phyloP scores from a whole-genome alignment of 345 rosid genomes.

The Melaleuca alternifolia region DNA sequence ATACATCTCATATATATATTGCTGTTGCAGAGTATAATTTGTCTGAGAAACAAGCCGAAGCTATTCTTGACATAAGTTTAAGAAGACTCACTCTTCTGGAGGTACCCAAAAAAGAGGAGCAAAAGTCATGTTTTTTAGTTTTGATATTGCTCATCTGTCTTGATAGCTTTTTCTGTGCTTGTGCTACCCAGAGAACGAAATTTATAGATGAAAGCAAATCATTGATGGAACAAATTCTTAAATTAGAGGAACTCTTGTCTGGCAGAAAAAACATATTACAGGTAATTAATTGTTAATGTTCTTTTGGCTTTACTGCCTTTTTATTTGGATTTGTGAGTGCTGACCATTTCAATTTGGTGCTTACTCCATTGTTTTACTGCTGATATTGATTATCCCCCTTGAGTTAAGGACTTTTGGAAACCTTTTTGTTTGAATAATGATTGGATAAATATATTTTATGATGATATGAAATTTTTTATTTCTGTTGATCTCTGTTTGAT shows the following conservation, averaged over 20 bases:
- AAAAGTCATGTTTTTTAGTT: not conserved
- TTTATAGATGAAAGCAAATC: slow-evolving; percentile 60
- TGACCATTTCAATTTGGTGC: not conserved
- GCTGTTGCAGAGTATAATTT: slow-evolving; percentile 47
- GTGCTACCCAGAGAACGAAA: slow-evolving; percentile 55
- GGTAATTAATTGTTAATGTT: slow-evolving; percentile 26
- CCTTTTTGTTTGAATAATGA: not conserved
- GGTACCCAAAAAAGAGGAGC: slow-evolving; percentile 23
- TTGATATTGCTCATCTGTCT: not conserved
- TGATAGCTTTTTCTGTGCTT: not conserved
- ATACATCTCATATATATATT: not conserved
- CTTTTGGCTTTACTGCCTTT: not conserved
- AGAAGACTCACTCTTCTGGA: slow-evolving; percentile 77
- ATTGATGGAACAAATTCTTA: slow-evolving; percentile 58
- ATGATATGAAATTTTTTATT: not conserved
- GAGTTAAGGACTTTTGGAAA: not conserved
- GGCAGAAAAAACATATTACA: slow-evolving; percentile 59
- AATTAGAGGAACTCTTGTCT: slow-evolving; percentile 65
- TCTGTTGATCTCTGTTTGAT: not conserved
- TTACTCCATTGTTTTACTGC: not conserved
- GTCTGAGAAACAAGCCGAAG: slow-evolving; percentile 89
- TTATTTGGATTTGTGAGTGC: not conserved
- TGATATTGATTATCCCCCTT: not conserved
- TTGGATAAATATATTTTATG: not conserved
- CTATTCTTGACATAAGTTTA: slow-evolving; percentile 73